Evolutionary conservation across 768 basidiomycete genomes (phyloP), one percentile per base, ranked within the genome.

Genomic region (Mrakia blollopis): DNA sequence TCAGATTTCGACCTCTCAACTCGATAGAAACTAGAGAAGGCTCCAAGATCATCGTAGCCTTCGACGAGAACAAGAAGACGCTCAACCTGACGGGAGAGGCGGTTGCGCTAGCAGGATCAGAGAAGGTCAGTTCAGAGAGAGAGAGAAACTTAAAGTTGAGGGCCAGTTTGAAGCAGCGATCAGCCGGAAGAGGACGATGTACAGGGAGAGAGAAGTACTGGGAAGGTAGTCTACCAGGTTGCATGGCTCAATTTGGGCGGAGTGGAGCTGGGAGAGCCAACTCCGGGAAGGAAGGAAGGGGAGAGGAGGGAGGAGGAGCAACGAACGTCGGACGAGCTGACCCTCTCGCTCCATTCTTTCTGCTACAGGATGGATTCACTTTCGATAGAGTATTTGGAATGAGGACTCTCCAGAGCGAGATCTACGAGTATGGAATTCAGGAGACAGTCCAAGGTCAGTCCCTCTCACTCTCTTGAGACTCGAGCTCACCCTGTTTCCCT

Each of bases 361-460:
- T 44, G 14, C 32, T 39, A 21, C 61, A 74, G 76, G 74, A 76
- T 80, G 82, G 96, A 37, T 99, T 99, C 85, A 94, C 94, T 50
- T 96, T 98, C 81, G 97, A 99, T 84, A 88, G 95, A 79, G 94
- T 96, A 30, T 99, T 99, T 83, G 91, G 93, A 75, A 93, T 95
- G 87, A 89, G 87, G 57, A 93, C 95, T 62, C 88, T 89, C 83
- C 97, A 99, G 83, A 85, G 89, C 73, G 94, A 98, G 84, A 94
- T 99, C 67, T 99, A 98, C 83, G 95, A 98, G 84, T 99, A 97
- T 83, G 97, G 97, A 73, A 93, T 99, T 57, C 96, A 94, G 84
- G 96, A 78, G 68, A 78, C 73, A 3, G 77, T 78, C 30, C 71
- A 73, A 39, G 76, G 76, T 77, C 8, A 25, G 76, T 68, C 7